These are phyloP conservation scores for Schizochytrium sp. DNA, from an alignment of 108 stramenopile genomes.

Conservation along the genomic window DNA sequence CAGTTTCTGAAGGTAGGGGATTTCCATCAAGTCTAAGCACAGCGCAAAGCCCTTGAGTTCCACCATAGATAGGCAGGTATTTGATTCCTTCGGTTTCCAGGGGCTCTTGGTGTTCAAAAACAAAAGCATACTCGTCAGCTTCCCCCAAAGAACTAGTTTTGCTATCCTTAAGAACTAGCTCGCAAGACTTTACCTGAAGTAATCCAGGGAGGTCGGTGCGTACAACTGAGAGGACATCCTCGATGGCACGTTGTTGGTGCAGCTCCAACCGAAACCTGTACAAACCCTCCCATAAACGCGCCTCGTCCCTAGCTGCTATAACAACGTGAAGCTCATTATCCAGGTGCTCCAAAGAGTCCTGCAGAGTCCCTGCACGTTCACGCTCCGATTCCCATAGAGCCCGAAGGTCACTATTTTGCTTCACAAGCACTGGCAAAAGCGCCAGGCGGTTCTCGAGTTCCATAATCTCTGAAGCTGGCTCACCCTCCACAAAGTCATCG, in stretches of 20 bases:
- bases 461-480: neutral
- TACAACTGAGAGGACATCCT: neutral
- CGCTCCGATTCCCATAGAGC: constrained; percentile 18
- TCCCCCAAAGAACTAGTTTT: too few relatives aligned
- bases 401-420: constrained; percentile 30
- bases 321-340: neutral
- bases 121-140: neutral
- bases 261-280: constrained; percentile 21
- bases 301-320: neutral
- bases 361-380: neutral
- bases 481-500: neutral
- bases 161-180: neutral
- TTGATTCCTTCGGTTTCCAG: constrained; percentile 8
- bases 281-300: constrained; percentile 24
- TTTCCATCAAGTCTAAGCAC: neutral
- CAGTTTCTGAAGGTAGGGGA: neutral
- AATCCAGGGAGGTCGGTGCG: neutral
- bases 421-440: neutral
- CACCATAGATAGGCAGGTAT: neutral
- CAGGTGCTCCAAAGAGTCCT: neutral
- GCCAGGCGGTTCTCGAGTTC: constrained; percentile 33
- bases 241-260: neutral
- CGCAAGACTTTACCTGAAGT: neutral
- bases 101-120: neutral
- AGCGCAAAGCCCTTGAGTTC: neutral